Evolutionary conservation across 139 green algal species (phyloP).

Genomic region (Astrephomene gubernaculifera): DNA sequence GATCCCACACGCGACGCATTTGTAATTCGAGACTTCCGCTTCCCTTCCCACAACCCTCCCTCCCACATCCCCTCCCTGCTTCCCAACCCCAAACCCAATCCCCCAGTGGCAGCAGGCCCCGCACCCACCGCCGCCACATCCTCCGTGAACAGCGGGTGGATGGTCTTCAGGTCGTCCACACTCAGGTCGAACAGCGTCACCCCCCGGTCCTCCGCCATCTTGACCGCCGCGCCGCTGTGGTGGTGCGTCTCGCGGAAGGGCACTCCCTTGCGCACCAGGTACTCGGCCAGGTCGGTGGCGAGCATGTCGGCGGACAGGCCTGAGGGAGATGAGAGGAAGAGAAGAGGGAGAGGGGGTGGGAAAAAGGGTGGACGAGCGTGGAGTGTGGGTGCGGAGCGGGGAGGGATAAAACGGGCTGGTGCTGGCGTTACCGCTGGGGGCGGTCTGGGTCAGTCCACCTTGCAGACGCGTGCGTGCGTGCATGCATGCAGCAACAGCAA

Average conservation of each 20-base stretch:
- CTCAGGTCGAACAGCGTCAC: conserved; percentile 83
- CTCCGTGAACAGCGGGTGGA: conserved; percentile 90
- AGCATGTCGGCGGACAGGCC: conserved; percentile 96
- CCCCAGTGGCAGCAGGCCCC: no score
- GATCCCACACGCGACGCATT: no score
- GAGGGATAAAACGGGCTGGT: no score
- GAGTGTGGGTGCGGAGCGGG: no score
- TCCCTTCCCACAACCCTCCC: neutral
- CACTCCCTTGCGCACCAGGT: conserved; percentile 96
- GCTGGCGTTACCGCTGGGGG: no score
- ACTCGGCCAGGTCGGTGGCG: conserved; percentile 98
- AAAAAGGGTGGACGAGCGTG: no score
- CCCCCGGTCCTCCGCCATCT: conserved; percentile 89
- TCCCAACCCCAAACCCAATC: neutral
- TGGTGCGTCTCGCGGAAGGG: conserved; percentile 93
- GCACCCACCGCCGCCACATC: conserved; percentile 82
- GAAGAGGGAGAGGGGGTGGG: neutral
- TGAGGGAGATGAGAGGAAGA: conserved; percentile 27
- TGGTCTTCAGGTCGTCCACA: conserved; percentile 80
- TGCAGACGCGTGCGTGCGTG: no score
- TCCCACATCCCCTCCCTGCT: neutral
- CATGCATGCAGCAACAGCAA: no score
- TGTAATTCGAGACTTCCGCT: no score
- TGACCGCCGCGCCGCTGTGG: conserved; percentile 91
- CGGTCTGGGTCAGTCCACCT: no score